These are phyloP conservation scores for Chloranthus sessilifolius DNA, from an alignment of 164 flowering plant genomes.

Conservation along the genomic window DNA sequence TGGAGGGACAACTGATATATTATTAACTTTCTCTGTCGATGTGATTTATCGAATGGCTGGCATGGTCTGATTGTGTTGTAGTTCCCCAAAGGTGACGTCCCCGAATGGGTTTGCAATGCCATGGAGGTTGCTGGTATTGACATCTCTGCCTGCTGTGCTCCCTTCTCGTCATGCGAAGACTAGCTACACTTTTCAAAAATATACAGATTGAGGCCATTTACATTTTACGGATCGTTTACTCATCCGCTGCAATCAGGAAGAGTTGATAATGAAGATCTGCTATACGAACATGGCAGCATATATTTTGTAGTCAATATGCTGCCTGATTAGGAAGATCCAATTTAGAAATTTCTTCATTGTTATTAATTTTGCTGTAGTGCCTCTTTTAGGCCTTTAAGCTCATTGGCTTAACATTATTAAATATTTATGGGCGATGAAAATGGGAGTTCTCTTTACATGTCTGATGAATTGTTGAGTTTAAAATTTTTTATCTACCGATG, in stretches of 20 bases:
- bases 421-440: no score
- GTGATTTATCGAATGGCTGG: not conserved
- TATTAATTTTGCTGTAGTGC: not conserved
- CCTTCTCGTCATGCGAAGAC: slow-evolving; percentile 24
- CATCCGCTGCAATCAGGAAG: no score
- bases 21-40: not conserved
- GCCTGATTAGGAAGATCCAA: slow-evolving; percentile 13
- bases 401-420: not conserved
- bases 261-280: not conserved
- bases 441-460: no score
- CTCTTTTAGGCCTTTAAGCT: not conserved
- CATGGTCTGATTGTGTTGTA: slow-evolving; percentile 26
- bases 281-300: slow-evolving; percentile 25
- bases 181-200: slow-evolving; percentile 7
- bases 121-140: slow-evolving; percentile 95
- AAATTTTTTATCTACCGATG: no score
- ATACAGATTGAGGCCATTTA: slow-evolving; percentile 1
- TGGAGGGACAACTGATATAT: no score
- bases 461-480: no score
- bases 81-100: slow-evolving; percentile 90
- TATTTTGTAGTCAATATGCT: slow-evolving; percentile 34
- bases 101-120: slow-evolving; percentile 96
- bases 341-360: not conserved
- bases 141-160: slow-evolving; percentile 68
- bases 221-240: no score